Conservation (phyloP, 108 stramenopile species). For the Nannochloropsis salina region DNA sequence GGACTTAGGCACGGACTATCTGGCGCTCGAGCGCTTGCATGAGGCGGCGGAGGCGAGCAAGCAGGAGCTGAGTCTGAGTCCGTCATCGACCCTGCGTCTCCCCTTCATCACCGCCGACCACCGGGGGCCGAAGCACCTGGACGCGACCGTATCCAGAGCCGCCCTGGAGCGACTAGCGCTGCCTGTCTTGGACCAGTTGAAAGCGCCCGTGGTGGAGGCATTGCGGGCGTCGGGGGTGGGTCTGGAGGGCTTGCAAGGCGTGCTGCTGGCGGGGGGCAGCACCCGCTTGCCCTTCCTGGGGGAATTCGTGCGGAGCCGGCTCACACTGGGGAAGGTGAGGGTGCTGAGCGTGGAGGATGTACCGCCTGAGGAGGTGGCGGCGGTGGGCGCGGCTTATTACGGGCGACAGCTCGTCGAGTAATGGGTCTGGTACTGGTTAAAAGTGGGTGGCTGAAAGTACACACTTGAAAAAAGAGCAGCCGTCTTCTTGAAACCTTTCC, state of each 20-base stretch:
- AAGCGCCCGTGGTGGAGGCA: not conserved
- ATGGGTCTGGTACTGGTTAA: too few relatives aligned
- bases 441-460: too few relatives aligned
- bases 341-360: not conserved
- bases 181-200: not conserved
- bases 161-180: not conserved
- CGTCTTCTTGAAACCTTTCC: too few relatives aligned
- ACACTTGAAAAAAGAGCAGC: too few relatives aligned
- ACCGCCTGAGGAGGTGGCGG: constrained; percentile 19
- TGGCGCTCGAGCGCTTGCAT: constrained; percentile 29
- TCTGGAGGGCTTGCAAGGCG: not conserved
- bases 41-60: constrained; percentile 32
- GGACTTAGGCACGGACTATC: not conserved
- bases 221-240: not conserved
- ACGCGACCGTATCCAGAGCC: not conserved
- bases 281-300: not conserved
- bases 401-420: not conserved
- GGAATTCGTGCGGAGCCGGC: not conserved
- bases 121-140: constrained; percentile 21
- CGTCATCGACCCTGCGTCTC: constrained; percentile 3
- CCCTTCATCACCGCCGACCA: constrained; percentile 34
- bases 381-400: not conserved
- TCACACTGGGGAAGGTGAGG: not conserved
- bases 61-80: not conserved
- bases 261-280: not conserved